A percentile compares a stretch with the other conserved stretches of the same genome.
These are phyloP conservation scores for Aspergillus japonicus DNA, from an alignment of 2,329 filamentous ascomycete species.

Conservation along the genomic window DNA sequence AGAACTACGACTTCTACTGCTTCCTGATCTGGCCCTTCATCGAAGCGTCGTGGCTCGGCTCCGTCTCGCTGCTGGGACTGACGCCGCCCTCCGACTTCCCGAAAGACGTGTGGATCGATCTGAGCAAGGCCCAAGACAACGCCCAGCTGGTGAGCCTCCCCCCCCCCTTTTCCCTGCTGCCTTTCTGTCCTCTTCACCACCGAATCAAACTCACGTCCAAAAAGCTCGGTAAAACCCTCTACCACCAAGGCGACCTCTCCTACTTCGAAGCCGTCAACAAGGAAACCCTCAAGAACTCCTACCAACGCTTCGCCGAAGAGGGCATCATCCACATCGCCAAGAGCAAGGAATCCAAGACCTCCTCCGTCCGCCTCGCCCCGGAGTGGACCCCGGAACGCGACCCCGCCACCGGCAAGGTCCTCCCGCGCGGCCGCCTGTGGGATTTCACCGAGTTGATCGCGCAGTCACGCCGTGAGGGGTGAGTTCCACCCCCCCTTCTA, in stretches of 20 bases:
- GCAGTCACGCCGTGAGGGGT: constrained; percentile 75
- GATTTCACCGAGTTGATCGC: constrained; percentile 88
- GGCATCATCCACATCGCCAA: constrained; percentile 78
- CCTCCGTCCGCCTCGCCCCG: constrained; percentile 63
- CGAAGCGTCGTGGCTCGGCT: constrained; percentile 88
- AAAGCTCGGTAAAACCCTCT: constrained; percentile 89
- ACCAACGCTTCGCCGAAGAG: constrained; percentile 83
- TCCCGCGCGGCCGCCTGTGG: constrained; percentile 78
- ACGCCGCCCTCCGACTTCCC: constrained; percentile 64
- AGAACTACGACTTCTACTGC: constrained; percentile 98
- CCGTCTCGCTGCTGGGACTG: constrained; percentile 82
- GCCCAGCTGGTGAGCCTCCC: constrained; percentile 67
- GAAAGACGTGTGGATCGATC: constrained; percentile 75
- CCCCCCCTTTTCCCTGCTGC: too few relatives aligned
- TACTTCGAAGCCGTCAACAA: constrained; percentile 99
- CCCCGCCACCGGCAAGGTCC: constrained; percentile 57
- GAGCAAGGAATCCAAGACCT: constrained; percentile 52
- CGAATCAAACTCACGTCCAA: neutral
- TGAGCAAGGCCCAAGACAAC: constrained; percentile 73
- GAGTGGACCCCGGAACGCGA: constrained; percentile 74
- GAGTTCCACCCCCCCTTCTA: constrained; percentile 9
- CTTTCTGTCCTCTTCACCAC: too few relatives aligned
- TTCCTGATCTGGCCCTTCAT: constrained; percentile 99
- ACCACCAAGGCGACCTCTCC: constrained; percentile 92
- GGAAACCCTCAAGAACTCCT: constrained; percentile 92